Base-by-base conservation (phyloP, 2,329 filamentous ascomycete species). In the Fusarium brachygibbosum region DNA sequence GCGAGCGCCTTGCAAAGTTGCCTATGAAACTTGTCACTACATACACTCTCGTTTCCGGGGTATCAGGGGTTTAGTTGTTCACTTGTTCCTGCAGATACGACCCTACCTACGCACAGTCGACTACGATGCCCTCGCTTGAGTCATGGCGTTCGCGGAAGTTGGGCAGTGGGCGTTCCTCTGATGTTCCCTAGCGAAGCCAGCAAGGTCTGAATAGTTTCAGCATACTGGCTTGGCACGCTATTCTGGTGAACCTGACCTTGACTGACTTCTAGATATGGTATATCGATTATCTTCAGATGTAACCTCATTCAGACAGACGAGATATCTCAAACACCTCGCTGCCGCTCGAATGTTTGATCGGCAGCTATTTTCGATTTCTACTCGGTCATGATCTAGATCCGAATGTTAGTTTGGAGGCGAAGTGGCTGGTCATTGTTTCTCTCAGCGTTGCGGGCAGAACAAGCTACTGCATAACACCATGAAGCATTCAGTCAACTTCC, bases 41-140 rank as follows among this genome's bases (percentile, higher is more conserved):
- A 65, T 31, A 29, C 40, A 12, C 40, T 25, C 44, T 63, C 41
- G 64, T 72, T 71, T 70, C 66, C 59, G 66, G 70, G 63, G 64
- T 66, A 69, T 70, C 66, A 65, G 63, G 70, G 61, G 61, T 38
- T 32, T 51, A n/a, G 48, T 51, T 45, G 40, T 57, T 38, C 63
- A 57, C 65, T 57, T 59, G 65, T 62, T 63, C 63, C 60, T 74
- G 64, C 69, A 72, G 54, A 64, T 66, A 68, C 54, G 59, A 61
- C 58, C 55, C 35, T 53, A 14, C 44, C 54, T 46, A 31, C 41
- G 60, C 58, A 52, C 51, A 58, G 52, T 56, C 53, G 55, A 50
- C 38, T 49, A 56, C 50, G 55, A 58, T 69, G 58, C 37, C 46
- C 41, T 67, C 38, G 50, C 31, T 70, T 66, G 71, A 74, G 64